Evolutionary conservation across 2,329 filamentous ascomycete genomes (phyloP), one percentile per base, ranked within the genome.

Genomic region (Aureobasidium musti): DNA sequence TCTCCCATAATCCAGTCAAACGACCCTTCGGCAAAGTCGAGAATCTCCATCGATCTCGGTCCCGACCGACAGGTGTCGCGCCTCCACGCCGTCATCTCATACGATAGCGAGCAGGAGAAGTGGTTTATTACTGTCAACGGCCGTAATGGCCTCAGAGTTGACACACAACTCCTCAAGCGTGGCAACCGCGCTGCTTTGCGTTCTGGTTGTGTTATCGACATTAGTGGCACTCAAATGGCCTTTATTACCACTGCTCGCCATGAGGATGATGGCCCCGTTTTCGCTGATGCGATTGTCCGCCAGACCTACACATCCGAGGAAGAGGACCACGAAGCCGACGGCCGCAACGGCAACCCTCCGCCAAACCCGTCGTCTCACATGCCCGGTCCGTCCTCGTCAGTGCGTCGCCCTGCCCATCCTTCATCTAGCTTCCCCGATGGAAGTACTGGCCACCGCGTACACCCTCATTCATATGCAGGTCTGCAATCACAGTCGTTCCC

Each of bases 181-280:
- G 89, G 89, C 14, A 80, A 84, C 45, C 83, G 86, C 41, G 84
- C 87, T 39, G 80, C 86, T 35, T 83, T 99, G 30, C 86, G 87
- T 49, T 97, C 93, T 73, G 95, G 95, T 67, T 89, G 94, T 75
- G 91, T 98, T 50, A 89, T 99, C 67, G 92, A 97, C 74, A 91
- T 98, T 74, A 90, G 90, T 72, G 91, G 91, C 63, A 91, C 95
- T 0, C 94, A 99, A 80, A 99, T 99, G 95, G 94, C 98, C 83
- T 99, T 99, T 78, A 91, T 97, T 56, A 86, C 96, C n/a, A 94
- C 95, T 0, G 87, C 86, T 90, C 73, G 84, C 84, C 26, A 85
- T 80, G 72, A 92, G 90, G 74, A 84, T 91, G 85, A 90, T 71
- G 87, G 90, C 53, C 88, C 89, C 37, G 84, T 86, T 30, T 80